phyloP scores from a whole-genome alignment of 176 grass and related monocot genomes.

The barley (Hordeum vulgare) region MorexV3_pseudomolecules_assembly NC_058520.1:17506966-17507465 shows the following conservation, averaged over 20 bases:
- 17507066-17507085: slow-evolving; percentile 99
- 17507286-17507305: not conserved
- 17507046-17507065: slow-evolving; percentile 93
- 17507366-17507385: not conserved
- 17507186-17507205: not conserved
- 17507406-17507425: not conserved
- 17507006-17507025: slow-evolving; percentile 87
- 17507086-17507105: slow-evolving; percentile 14
- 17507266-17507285: not conserved
- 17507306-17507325: not conserved
- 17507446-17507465: not conserved
- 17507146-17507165: not conserved
- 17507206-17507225: not conserved
- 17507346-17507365: not conserved
- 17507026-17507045: slow-evolving; percentile 94
- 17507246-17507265: not conserved
- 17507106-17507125: not conserved
- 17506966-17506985: not conserved
- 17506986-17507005: slow-evolving; percentile 35
- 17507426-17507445: not conserved
- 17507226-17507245: not conserved
- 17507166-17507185: not conserved
- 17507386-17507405: not conserved
- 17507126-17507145: not conserved
- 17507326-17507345: not conserved